Percentiles rank a stretch among this genome's conserved stretches.
phyloP scores from a whole-genome alignment of 2,329 filamentous ascomycete species.

The Diplodia intermedia region DNA sequence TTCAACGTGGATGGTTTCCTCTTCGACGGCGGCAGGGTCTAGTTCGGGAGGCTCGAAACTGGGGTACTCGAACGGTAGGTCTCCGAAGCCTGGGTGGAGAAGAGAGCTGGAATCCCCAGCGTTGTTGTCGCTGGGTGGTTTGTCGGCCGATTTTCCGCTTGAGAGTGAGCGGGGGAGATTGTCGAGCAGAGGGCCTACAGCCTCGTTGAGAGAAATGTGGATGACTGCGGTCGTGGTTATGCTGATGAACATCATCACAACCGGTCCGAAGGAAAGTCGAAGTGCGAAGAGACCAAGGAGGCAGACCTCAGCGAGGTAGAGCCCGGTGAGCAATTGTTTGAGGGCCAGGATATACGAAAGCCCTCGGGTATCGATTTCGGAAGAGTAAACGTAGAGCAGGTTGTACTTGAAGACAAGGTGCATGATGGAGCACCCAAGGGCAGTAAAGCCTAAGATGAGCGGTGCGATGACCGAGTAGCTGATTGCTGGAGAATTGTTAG shows the following conservation, averaged over 20 bases:
- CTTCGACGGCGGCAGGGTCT: neutral
- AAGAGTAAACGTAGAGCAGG: conserved; percentile 91
- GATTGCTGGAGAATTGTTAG: conserved; percentile 55
- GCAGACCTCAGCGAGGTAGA: conserved; percentile 94
- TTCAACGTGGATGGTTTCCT: neutral
- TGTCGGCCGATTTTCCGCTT: conserved; percentile 89
- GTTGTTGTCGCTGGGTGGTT: conserved; percentile 45
- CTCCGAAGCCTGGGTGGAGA: neutral
- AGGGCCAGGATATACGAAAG: conserved; percentile 89
- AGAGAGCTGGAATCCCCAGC: neutral
- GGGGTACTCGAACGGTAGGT: neutral
- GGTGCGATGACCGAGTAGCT: conserved; percentile 91
- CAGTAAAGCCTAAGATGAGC: conserved; percentile 88
- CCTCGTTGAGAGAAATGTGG: conserved; percentile 79
- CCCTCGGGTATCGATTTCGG: conserved; percentile 88
- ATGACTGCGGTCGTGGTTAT: conserved; percentile 74
- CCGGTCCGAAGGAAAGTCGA: conserved; percentile 68
- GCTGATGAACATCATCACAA: conserved; percentile 86
- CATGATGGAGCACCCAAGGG: conserved; percentile 88
- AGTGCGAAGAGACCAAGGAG: conserved; percentile 91
- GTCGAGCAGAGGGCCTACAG: conserved; percentile 83
- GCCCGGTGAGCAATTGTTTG: conserved; percentile 92
- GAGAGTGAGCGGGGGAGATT: conserved; percentile 95
- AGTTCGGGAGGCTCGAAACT: neutral
- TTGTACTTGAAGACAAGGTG: conserved; percentile 96